Conservation (phyloP, 768 basidiomycete species). For the Pleurotus giganteus region DNA sequence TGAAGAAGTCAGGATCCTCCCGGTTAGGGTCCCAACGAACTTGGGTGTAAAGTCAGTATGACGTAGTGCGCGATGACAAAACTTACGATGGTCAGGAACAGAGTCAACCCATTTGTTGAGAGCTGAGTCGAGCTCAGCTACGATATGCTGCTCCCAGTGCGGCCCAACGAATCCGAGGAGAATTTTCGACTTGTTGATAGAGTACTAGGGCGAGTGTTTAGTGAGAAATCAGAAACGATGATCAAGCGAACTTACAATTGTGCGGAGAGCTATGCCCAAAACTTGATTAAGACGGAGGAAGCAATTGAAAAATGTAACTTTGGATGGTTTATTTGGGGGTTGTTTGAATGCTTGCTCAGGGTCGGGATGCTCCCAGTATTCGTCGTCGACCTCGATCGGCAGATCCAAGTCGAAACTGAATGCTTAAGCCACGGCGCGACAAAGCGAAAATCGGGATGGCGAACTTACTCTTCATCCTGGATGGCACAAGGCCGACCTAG, state of each 20-base stretch:
- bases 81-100: constrained; percentile 58
- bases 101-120: constrained; percentile 71
- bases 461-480: constrained; percentile 70
- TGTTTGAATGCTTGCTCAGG: constrained; percentile 61
- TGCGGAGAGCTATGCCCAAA: constrained; percentile 55
- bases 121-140: constrained; percentile 69
- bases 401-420: constrained; percentile 70
- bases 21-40: constrained; percentile 56
- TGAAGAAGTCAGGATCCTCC: constrained; percentile 43
- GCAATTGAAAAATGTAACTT: constrained; percentile 54
- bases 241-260: constrained; percentile 41
- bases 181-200: constrained; percentile 63
- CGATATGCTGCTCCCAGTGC: constrained; percentile 62
- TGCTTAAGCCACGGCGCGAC: background rate
- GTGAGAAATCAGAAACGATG: background rate
- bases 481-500: constrained; percentile 72
- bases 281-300: constrained; percentile 60
- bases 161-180: constrained; percentile 46
- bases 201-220: constrained; percentile 47
- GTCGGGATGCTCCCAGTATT: constrained; percentile 66
- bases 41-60: constrained; percentile 14
- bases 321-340: constrained; percentile 55
- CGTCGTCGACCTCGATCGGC: constrained; percentile 61
- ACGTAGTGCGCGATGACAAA: background rate
- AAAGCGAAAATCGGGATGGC: constrained; percentile 1